Evolutionary conservation across 306 rosid species (phyloP).

Genomic region (Corylus heterophylla): DNA sequence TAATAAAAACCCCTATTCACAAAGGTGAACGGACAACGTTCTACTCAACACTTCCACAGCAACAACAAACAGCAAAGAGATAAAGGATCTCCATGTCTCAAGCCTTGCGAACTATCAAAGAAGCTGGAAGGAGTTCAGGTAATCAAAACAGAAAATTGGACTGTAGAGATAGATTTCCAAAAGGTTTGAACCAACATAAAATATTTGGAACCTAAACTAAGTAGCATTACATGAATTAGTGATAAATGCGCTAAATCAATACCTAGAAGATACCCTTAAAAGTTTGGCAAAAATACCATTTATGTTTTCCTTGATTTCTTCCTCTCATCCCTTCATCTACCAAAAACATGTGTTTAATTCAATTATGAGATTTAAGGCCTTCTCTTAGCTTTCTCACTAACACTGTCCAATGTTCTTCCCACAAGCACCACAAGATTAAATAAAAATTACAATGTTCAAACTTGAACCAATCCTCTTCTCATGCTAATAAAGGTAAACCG

Average conservation of each 20-base stretch:
- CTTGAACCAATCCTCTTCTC: background rate
- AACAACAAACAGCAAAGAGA: no score
- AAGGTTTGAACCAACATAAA: background rate
- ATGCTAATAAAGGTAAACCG: background rate
- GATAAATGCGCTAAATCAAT: background rate
- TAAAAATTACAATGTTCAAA: background rate
- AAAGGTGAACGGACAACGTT: no score
- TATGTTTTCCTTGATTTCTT: background rate
- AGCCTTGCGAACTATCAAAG: no score
- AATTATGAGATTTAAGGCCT: background rate
- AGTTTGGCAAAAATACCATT: background rate
- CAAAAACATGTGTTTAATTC: background rate
- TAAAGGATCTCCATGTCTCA: no score
- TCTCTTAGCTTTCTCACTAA: background rate
- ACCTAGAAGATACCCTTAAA: background rate
- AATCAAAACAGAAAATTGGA: no score
- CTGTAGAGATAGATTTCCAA: no score
- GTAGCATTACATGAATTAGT: background rate
- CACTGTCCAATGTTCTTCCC: background rate
- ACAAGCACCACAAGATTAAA: background rate
- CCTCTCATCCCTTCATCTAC: background rate
- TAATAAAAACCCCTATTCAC: no score
- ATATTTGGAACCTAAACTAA: background rate
- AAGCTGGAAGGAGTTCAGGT: no score
- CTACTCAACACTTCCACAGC: no score